Evolutionary conservation across 345 rosid genomes (phyloP).

Genomic region (Diplotaxis tenuifolia): DNA sequence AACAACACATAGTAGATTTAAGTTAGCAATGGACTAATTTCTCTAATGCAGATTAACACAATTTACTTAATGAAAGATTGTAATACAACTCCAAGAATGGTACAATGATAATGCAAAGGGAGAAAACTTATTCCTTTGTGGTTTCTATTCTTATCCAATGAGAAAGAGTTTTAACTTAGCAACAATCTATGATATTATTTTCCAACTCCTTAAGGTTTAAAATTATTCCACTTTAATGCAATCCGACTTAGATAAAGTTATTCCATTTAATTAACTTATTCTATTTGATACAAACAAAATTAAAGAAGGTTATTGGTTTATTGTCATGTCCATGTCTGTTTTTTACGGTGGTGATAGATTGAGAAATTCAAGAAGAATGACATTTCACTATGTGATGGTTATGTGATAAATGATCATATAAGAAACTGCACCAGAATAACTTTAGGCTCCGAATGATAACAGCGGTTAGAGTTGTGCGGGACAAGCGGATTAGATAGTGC

Average conservation of each 20-base stretch:
- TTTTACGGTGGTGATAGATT: background rate
- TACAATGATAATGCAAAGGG: too few species aligned
- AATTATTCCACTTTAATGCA: background rate
- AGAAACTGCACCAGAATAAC: background rate
- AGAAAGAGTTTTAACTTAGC: background rate
- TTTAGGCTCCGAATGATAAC: too few species aligned
- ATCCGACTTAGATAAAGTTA: background rate
- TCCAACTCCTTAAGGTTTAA: background rate
- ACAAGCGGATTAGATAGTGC: too few species aligned
- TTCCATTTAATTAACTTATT: background rate
- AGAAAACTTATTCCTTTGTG: too few species aligned
- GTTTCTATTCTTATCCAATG: slow-evolving; percentile 28
- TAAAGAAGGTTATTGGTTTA: background rate
- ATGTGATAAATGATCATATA: background rate
- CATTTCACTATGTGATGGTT: background rate
- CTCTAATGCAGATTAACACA: too few species aligned
- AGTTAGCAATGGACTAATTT: too few species aligned
- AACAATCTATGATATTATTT: background rate
- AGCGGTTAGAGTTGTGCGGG: too few species aligned
- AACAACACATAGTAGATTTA: too few species aligned
- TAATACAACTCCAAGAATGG: too few species aligned
- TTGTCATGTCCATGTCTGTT: background rate
- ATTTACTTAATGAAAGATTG: too few species aligned
- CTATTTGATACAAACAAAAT: background rate
- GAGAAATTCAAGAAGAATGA: background rate